phyloP scores from a whole-genome alignment of 2,329 filamentous ascomycete species.

The Escovopsis sp. region DNA sequence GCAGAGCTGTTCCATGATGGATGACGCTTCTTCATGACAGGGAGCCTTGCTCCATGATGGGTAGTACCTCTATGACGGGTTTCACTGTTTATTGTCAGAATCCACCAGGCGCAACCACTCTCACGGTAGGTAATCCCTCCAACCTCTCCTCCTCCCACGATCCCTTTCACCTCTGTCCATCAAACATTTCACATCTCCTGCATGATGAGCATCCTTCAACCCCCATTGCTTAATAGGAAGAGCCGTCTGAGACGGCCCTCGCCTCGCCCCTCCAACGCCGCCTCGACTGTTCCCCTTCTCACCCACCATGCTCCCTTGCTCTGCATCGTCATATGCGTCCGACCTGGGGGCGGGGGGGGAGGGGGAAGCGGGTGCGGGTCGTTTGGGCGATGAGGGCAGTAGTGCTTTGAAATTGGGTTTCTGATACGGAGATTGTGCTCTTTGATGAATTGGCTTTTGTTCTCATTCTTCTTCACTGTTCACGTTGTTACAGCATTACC shows the following conservation, averaged over 20 bases:
- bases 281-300: too few species aligned
- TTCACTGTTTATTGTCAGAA: neutral
- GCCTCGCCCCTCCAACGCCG: slow-evolving; percentile 2
- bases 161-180: neutral
- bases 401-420: slow-evolving; percentile 32
- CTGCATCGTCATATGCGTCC: slow-evolving; percentile 21
- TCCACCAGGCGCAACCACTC: neutral
- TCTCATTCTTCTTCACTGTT: neutral
- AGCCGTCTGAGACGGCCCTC: slow-evolving; percentile 29
- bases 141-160: neutral
- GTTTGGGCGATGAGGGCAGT: slow-evolving; percentile 21
- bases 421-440: slow-evolving; percentile 21
- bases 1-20: too few species aligned
- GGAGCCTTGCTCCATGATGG: too few species aligned
- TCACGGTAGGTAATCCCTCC: neutral
- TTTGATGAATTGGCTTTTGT: slow-evolving; percentile 1
- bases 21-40: too few species aligned
- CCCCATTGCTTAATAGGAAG: slow-evolving; percentile 26
- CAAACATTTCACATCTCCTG: slow-evolving; percentile 9
- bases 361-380: slow-evolving; percentile 11
- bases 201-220: slow-evolving; percentile 28
- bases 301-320: slow-evolving; percentile 5
- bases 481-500: neutral
- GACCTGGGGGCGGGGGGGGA: slow-evolving; percentile 7
- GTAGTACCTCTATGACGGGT: too few species aligned